These are phyloP conservation scores for Drechmeria coniospora DNA, from an alignment of 2,329 filamentous ascomycete species.

Conservation along the genomic window DNA sequence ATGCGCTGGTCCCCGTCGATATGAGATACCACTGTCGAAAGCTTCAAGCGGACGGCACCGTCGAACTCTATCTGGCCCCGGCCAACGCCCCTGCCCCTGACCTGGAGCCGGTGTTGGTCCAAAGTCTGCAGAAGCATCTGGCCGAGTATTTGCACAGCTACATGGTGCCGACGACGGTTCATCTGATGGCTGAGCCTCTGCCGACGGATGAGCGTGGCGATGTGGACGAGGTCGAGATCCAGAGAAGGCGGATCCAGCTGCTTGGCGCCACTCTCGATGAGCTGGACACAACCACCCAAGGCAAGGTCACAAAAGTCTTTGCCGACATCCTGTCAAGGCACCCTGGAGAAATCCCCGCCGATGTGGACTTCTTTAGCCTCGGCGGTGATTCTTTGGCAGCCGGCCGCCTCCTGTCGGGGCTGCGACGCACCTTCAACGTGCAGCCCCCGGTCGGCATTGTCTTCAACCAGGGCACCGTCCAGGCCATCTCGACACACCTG, in stretches of 20 bases:
- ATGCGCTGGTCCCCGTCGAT: constrained; percentile 5
- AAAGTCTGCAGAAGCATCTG: constrained; percentile 7
- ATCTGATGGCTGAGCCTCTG: constrained; percentile 17
- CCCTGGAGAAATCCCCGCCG: constrained; percentile 19
- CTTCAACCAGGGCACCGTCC: constrained; percentile 31
- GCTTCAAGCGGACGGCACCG: constrained; percentile 1
- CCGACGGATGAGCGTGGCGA: constrained; percentile 15
- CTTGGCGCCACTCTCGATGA: constrained; percentile 9
- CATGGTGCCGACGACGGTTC: constrained; percentile 23
- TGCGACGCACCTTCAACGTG: constrained; percentile 32
- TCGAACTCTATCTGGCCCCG: constrained; percentile 11
- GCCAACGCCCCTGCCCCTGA: constrained; percentile 1
- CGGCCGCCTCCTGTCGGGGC: constrained; percentile 32
- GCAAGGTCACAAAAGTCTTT: constrained; percentile 27
- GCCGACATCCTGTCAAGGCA: constrained; percentile 26
- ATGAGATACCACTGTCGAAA: constrained; percentile 7
- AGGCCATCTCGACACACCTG: constrained; percentile 21
- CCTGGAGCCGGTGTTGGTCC: constrained; percentile 2
- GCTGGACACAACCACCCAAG: constrained; percentile 15
- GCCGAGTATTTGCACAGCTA: constrained; percentile 13
- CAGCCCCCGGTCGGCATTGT: constrained; percentile 34
- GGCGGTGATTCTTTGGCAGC: constrained; percentile 39
- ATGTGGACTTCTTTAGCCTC: constrained; percentile 34
- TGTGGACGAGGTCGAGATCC: constrained; percentile 19
- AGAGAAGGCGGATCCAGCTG: constrained; percentile 14